A percentile compares a stretch with the other conserved stretches of the same genome.
Conservation (phyloP, 176 grass and related monocot species). For the Puya raimondii region DNA sequence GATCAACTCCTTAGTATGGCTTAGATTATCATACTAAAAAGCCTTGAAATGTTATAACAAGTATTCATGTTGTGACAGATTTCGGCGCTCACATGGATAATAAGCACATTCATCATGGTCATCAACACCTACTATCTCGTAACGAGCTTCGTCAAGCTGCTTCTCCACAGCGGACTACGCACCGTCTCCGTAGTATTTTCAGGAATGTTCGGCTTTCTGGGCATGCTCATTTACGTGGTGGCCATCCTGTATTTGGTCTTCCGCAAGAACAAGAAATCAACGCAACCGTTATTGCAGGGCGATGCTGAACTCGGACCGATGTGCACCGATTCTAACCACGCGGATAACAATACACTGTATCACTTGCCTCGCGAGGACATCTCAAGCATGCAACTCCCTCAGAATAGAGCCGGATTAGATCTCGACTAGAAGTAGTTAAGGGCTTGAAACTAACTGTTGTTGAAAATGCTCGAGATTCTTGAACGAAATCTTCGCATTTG, state of each 20-base stretch:
- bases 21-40: neutral
- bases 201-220: constrained; percentile 74
- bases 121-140: constrained; percentile 80
- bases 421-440: constrained; percentile 33
- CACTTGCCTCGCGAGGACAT: constrained; percentile 87
- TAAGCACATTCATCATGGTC: constrained; percentile 53
- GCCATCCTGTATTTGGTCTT: constrained; percentile 74
- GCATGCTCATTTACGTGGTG: constrained; percentile 59
- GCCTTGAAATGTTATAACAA: neutral
- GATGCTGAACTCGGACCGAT: constrained; percentile 24
- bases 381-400: constrained; percentile 86
- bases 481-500: too few relatives aligned
- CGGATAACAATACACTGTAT: constrained; percentile 31
- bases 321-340: neutral
- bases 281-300: constrained; percentile 38
- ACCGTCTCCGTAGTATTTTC: constrained; percentile 54
- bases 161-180: constrained; percentile 48
- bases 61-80: constrained; percentile 33
- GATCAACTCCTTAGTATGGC: neutral
- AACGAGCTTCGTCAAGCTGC: constrained; percentile 54
- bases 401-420: constrained; percentile 31
- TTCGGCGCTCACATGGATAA: constrained; percentile 62
- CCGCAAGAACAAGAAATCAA: constrained; percentile 63
- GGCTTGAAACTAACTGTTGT: neutral
- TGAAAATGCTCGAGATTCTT: too few relatives aligned